Conservation (phyloP, 257 asterid genomes). For the Solanum boliviense region DNA sequence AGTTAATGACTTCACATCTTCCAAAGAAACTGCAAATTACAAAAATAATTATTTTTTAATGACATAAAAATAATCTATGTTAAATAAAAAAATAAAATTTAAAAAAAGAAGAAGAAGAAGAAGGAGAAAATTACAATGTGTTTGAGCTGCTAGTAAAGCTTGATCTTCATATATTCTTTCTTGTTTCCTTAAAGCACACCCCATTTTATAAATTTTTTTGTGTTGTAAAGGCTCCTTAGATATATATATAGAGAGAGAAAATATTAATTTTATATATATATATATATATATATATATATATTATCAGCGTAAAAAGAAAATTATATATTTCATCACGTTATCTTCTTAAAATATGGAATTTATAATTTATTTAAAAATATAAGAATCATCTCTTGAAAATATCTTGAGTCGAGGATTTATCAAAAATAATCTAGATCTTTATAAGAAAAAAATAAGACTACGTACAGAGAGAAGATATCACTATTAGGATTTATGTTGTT, state of each 20-base stretch:
- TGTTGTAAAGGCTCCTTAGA: not conserved
- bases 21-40: constrained; percentile 30
- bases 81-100: not conserved
- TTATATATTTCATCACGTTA: not conserved
- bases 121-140: constrained; percentile 18
- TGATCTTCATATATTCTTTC: constrained; percentile 24
- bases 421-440: too few species aligned
- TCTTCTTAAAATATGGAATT: not conserved
- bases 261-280: too few species aligned
- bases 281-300: too few species aligned
- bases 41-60: not conserved
- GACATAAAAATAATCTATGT: not conserved
- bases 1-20: constrained; percentile 31
- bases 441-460: too few species aligned
- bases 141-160: constrained; percentile 29
- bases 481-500: not conserved
- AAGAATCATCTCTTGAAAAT: not conserved
- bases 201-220: constrained; percentile 17
- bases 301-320: too few species aligned
- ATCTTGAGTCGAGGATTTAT: too few species aligned
- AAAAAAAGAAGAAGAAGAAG: not conserved
- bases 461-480: too few species aligned
- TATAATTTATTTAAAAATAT: not conserved
- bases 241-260: not conserved
- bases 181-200: constrained; percentile 23